Percentiles rank a stretch among this genome's conserved stretches.
Conservation (phyloP, 1,284 basidiomycete genomes). For the Rhodotorula glutinis region DNA sequence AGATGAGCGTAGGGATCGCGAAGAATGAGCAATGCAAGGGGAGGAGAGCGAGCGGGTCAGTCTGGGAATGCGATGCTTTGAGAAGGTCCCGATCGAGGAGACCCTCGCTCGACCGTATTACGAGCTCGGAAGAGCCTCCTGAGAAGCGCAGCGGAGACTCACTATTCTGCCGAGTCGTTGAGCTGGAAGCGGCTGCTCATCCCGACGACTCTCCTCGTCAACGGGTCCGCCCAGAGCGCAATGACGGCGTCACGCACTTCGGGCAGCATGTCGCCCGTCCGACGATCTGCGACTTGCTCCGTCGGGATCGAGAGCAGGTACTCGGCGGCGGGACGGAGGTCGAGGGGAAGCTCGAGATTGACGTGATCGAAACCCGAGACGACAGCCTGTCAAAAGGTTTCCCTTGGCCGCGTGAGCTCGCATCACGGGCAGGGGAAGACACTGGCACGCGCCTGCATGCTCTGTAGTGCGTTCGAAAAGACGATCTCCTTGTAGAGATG, state of each 20-base stretch:
- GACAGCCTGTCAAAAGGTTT: conserved; percentile 10
- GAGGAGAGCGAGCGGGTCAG: not conserved
- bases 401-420: not conserved
- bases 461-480: conserved; percentile 68
- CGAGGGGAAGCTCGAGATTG: not conserved
- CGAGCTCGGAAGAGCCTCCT: not conserved
- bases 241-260: conserved; percentile 42
- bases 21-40: too few species aligned
- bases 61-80: too few species aligned
- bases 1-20: too few species aligned
- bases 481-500: conserved; percentile 96
- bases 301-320: conserved; percentile 45
- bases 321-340: conserved; percentile 1
- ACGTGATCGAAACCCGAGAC: conserved; percentile 17
- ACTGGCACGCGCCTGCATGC: conserved; percentile 34
- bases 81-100: not conserved
- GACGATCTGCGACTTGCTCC: conserved; percentile 13
- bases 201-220: conserved; percentile 18
- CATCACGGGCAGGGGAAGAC: too few species aligned
- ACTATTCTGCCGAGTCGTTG: conserved; percentile 34
- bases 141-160: not conserved
- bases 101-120: too few species aligned
- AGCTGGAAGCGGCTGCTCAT: conserved; percentile 21
- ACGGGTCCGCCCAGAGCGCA: conserved; percentile 37
- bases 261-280: conserved; percentile 12